A percentile compares a stretch with the other conserved stretches of the same genome.
Conservation (phyloP, 2,329 filamentous ascomycete species). For the Byssochlamys sp. region DNA sequence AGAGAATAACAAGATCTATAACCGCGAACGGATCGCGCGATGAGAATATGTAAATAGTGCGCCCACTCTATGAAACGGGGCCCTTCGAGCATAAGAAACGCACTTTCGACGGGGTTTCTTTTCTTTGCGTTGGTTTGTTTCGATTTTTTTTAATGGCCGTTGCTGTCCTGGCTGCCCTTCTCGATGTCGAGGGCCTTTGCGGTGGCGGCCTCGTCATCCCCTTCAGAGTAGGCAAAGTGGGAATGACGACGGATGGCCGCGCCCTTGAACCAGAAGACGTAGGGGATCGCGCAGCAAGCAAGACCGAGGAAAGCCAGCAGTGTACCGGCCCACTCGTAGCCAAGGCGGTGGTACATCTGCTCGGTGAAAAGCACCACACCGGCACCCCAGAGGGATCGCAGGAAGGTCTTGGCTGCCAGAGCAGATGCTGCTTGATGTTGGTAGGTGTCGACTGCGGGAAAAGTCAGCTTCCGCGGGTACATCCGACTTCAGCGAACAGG, state of each 20-base stretch:
- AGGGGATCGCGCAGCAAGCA: constrained; percentile 73
- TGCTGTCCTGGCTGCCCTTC: constrained; percentile 1
- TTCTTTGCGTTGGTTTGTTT: not conserved
- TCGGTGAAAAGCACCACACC: constrained; percentile 66
- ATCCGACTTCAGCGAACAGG: no score
- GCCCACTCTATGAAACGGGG: not conserved
- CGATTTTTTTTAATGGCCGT: not conserved
- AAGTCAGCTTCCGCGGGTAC: constrained; percentile 5
- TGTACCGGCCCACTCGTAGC: constrained; percentile 65
- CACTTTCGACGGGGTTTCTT: no score
- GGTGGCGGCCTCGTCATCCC: constrained; percentile 40
- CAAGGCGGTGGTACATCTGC: constrained; percentile 67
- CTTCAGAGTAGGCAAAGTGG: constrained; percentile 60
- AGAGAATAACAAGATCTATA: not conserved
- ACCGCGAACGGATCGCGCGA: not conserved
- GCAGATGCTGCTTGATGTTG: constrained; percentile 70
- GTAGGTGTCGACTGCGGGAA: constrained; percentile 49
- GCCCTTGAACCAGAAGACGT: constrained; percentile 69
- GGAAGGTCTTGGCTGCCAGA: constrained; percentile 70
- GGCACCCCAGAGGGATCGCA: constrained; percentile 73
- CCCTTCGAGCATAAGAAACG: not conserved
- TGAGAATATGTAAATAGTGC: not conserved
- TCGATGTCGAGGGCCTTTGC: constrained; percentile 4
- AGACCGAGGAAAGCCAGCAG: constrained; percentile 65
- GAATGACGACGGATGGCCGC: constrained; percentile 58